Conservation (phyloP, 768 basidiomycete genomes). For the Mycena rosella region DNA sequence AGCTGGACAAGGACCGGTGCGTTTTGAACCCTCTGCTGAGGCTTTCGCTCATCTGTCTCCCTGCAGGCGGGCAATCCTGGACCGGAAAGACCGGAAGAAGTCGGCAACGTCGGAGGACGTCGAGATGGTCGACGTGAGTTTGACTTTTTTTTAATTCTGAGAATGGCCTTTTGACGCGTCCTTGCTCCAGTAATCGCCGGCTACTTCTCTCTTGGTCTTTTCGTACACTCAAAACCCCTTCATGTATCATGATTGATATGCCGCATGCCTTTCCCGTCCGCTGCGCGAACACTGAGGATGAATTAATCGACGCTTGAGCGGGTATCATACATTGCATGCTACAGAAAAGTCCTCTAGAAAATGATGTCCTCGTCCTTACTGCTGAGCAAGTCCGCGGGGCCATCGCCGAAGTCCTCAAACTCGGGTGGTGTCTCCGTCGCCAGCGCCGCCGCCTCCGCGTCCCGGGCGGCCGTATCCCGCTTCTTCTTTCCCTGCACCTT, state of each 20-base stretch:
- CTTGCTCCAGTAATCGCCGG: slow-evolving; percentile 52
- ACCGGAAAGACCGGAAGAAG: slow-evolving; percentile 88
- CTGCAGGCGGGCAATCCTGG: slow-evolving; percentile 84
- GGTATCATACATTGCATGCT: slow-evolving; percentile 32
- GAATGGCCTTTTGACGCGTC: slow-evolving; percentile 26
- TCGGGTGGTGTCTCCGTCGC: slow-evolving; percentile 47
- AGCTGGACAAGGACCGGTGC: slow-evolving; percentile 92
- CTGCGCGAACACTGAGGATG: slow-evolving; percentile 17
- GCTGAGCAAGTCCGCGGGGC: slow-evolving; percentile 74
- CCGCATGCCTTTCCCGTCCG: slow-evolving; percentile 52
- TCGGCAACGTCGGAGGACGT: slow-evolving; percentile 68
- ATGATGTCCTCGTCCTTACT: slow-evolving; percentile 95
- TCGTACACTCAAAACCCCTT: slow-evolving; percentile 60
- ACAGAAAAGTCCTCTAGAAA: slow-evolving; percentile 63
- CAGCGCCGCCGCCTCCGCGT: slow-evolving; percentile 41
- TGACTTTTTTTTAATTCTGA: slow-evolving; percentile 5
- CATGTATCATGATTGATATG: slow-evolving; percentile 84
- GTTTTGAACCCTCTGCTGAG: slow-evolving; percentile 30
- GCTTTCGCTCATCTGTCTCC: slow-evolving; percentile 13
- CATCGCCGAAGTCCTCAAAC: slow-evolving; percentile 50
- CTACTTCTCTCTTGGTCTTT: slow-evolving; percentile 34
- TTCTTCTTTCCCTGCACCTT: slow-evolving; percentile 99
- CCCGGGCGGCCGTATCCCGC: slow-evolving; percentile 70
- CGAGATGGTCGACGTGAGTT: slow-evolving; percentile 85
- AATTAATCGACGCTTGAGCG: slow-evolving; percentile 32